Conservation (phyloP, 1,284 basidiomycete genomes). For the Trichosporon sp. region DNA sequence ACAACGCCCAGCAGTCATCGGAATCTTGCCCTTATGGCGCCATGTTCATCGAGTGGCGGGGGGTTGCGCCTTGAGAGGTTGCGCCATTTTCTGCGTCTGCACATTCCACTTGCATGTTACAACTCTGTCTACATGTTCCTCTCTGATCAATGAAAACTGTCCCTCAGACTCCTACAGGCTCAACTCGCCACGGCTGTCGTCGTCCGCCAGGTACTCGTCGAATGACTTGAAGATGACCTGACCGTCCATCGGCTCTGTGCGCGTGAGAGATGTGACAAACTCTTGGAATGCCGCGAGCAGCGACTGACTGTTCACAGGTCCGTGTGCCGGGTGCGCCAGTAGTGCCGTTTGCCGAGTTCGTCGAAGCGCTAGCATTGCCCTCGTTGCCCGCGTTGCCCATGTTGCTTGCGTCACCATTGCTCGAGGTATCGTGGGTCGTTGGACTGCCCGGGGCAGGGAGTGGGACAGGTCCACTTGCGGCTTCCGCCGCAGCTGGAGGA, state of each 20-base stretch:
- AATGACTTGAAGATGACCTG: slow-evolving; percentile 6
- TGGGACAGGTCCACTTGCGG: neutral
- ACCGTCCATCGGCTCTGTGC: neutral
- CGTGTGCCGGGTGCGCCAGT: neutral
- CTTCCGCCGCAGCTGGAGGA: neutral
- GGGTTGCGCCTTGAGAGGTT: too few species aligned
- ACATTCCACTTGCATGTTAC: too few species aligned
- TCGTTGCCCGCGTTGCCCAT: too few species aligned
- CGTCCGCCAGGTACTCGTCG: slow-evolving; percentile 8
- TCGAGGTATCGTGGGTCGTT: neutral
- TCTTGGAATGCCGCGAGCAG: slow-evolving; percentile 4
- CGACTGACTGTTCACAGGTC: neutral
- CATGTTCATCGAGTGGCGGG: neutral
- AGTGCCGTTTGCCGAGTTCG: neutral
- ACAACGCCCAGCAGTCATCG: neutral
- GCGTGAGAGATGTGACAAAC: neutral
- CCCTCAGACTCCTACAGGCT: neutral
- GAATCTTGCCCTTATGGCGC: neutral
- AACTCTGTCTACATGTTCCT: too few species aligned
- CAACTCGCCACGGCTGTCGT: slow-evolving; percentile 4
- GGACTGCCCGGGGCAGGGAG: neutral
- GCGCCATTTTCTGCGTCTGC: too few species aligned
- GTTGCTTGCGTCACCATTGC: neutral
- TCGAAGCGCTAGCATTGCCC: neutral
- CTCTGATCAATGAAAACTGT: neutral